Evolutionary conservation across 495 filamentous ascomycete species (phyloP).

Genomic region (Baudoinia panamericana): DNA sequence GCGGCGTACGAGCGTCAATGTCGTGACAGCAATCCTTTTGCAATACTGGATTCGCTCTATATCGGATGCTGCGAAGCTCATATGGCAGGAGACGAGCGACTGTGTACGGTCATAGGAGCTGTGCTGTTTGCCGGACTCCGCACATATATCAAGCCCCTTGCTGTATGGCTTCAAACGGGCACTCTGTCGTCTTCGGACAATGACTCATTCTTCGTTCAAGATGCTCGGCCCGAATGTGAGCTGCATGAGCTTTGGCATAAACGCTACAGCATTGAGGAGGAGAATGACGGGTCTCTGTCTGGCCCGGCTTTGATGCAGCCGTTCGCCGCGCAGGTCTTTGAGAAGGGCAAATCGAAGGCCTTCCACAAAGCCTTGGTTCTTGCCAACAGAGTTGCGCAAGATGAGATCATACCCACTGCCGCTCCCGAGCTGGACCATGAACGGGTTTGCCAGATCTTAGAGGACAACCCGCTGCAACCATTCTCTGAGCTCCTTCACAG

Average conservation of each 20-base stretch:
- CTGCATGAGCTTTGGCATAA: slow-evolving; percentile 59
- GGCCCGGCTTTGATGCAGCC: slow-evolving; percentile 63
- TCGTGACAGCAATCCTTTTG: slow-evolving; percentile 34
- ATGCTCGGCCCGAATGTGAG: slow-evolving; percentile 43
- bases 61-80: slow-evolving; percentile 55
- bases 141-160: slow-evolving; percentile 67
- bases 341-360: slow-evolving; percentile 74
- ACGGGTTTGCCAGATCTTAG: background rate
- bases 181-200: slow-evolving; percentile 37
- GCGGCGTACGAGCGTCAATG: background rate
- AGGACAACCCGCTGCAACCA: background rate
- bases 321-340: slow-evolving; percentile 58
- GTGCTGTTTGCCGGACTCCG: slow-evolving; percentile 76
- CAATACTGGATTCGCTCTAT: slow-evolving; percentile 60
- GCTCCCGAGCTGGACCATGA: background rate
- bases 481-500: slow-evolving; percentile 2
- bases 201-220: slow-evolving; percentile 65
- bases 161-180: slow-evolving; percentile 75
- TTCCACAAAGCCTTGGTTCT: slow-evolving; percentile 52
- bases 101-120: slow-evolving; percentile 46
- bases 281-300: slow-evolving; percentile 40
- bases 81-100: slow-evolving; percentile 45
- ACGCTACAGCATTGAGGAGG: slow-evolving; percentile 50
- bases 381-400: background rate
- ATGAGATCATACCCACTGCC: background rate